Evolutionary conservation across 2,329 filamentous ascomycete species (phyloP).

Genomic region (Trichoderma sp.): DNA sequence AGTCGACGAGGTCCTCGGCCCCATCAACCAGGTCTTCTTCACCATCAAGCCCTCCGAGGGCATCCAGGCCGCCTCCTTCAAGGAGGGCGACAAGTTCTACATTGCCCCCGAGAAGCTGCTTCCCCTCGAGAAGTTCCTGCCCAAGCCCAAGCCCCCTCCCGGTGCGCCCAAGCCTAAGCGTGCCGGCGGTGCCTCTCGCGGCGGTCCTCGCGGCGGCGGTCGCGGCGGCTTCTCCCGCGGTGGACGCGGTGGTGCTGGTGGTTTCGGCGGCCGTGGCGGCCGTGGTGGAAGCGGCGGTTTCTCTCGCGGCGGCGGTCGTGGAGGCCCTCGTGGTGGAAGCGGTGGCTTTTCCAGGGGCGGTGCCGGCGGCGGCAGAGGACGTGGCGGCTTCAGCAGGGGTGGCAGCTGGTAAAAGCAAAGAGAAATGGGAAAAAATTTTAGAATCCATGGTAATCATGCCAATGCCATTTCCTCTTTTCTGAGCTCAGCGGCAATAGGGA

Average conservation of each 20-base stretch:
- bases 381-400: slow-evolving; percentile 40
- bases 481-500: not conserved
- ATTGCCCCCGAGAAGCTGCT: slow-evolving; percentile 93
- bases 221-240: slow-evolving; percentile 41
- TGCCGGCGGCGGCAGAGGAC: slow-evolving; percentile 34
- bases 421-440: not conserved
- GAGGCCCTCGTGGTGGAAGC: slow-evolving; percentile 32
- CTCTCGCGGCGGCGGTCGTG: slow-evolving; percentile 37
- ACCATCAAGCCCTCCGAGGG: slow-evolving; percentile 97
- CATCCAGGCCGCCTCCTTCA: slow-evolving; percentile 93
- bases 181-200: slow-evolving; percentile 55
- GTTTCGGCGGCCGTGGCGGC: slow-evolving; percentile 45
- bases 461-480: not conserved
- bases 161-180: slow-evolving; percentile 67
- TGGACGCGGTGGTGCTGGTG: slow-evolving; percentile 45
- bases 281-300: slow-evolving; percentile 42
- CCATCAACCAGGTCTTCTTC: slow-evolving; percentile 98
- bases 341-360: slow-evolving; percentile 40
- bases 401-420: slow-evolving; percentile 17
- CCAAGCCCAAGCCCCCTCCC: slow-evolving; percentile 79
- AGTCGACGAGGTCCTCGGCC: slow-evolving; percentile 96
- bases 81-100: slow-evolving; percentile 95
- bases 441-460: too few species aligned
- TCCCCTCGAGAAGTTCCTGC: slow-evolving; percentile 93
- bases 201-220: slow-evolving; percentile 42